These are phyloP conservation scores for Leptodontidium sp. DNA, from an alignment of 2,329 filamentous ascomycete genomes.

Conservation along the genomic window DNA sequence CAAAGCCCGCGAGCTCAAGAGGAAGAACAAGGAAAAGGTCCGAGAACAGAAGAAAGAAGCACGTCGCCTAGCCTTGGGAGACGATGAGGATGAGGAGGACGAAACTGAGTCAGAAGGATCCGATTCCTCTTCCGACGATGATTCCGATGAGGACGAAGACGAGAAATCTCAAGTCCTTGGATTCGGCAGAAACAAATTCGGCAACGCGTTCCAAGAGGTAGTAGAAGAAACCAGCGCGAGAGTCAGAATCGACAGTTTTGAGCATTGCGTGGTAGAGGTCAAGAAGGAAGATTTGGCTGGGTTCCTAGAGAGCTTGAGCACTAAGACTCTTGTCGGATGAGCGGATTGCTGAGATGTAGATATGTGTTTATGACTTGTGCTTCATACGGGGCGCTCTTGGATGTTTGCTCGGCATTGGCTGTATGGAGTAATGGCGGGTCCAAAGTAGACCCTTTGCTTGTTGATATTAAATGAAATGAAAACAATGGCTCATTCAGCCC, in stretches of 20 bases:
- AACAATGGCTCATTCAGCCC: neutral
- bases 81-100: slow-evolving; percentile 59
- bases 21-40: slow-evolving; percentile 63
- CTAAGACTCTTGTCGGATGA: slow-evolving; percentile 82
- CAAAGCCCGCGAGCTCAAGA: slow-evolving; percentile 66
- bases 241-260: slow-evolving; percentile 94
- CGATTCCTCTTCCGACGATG: slow-evolving; percentile 54
- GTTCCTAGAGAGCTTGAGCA: slow-evolving; percentile 90
- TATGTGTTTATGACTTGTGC: slow-evolving; percentile 37
- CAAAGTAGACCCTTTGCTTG: neutral
- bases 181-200: slow-evolving; percentile 87
- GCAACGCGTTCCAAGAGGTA: slow-evolving; percentile 94
- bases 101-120: slow-evolving; percentile 60
- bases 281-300: slow-evolving; percentile 91
- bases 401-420: slow-evolving; percentile 12
- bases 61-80: slow-evolving; percentile 59
- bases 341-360: slow-evolving; percentile 28
- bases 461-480: slow-evolving; percentile 12
- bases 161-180: slow-evolving; percentile 65
- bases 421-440: slow-evolving; percentile 11
- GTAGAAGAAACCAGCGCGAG: slow-evolving; percentile 89
- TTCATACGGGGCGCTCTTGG: slow-evolving; percentile 13
- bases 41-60: slow-evolving; percentile 69
- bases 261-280: slow-evolving; percentile 98
- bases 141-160: slow-evolving; percentile 60